Conservation (phyloP, 75 land plant species). For the Picea sitchensis region DNA sequence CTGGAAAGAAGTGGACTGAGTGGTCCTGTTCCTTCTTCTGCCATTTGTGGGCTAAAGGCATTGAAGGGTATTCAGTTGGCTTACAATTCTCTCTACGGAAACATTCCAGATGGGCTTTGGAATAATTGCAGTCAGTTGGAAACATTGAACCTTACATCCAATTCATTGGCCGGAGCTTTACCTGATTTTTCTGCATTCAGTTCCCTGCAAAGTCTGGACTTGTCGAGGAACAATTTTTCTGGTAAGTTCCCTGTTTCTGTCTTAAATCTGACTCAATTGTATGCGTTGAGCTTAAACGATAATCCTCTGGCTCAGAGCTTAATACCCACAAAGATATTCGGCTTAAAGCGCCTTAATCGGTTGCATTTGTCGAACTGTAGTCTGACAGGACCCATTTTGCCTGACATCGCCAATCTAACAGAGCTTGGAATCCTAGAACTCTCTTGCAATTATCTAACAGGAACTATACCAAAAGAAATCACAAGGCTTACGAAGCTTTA, state of each 20-base stretch:
- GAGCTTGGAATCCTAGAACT: constrained; percentile 38
- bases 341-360: constrained; percentile 24
- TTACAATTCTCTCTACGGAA: constrained; percentile 38
- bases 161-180: constrained; percentile 31
- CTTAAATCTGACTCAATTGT: constrained; percentile 16
- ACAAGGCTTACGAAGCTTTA: constrained; percentile 37
- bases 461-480: constrained; percentile 48
- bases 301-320: constrained; percentile 32
- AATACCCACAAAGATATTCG: constrained; percentile 34
- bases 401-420: constrained; percentile 40
- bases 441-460: constrained; percentile 32
- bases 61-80: constrained; percentile 15
- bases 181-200: constrained; percentile 32
- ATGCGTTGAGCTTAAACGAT: constrained; percentile 31
- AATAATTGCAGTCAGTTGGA: constrained; percentile 36
- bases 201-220: constrained; percentile 31
- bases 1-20: constrained; percentile 25
- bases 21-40: constrained; percentile 20
- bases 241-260: constrained; percentile 49
- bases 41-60: neutral
- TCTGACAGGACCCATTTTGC: constrained; percentile 45
- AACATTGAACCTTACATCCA: constrained; percentile 37
- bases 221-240: constrained; percentile 39
- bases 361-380: constrained; percentile 37
- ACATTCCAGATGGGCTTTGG: constrained; percentile 15